Evolutionary conservation across 257 asterid genomes (phyloP).

Genomic region (Solanum bukasovii): DNA sequence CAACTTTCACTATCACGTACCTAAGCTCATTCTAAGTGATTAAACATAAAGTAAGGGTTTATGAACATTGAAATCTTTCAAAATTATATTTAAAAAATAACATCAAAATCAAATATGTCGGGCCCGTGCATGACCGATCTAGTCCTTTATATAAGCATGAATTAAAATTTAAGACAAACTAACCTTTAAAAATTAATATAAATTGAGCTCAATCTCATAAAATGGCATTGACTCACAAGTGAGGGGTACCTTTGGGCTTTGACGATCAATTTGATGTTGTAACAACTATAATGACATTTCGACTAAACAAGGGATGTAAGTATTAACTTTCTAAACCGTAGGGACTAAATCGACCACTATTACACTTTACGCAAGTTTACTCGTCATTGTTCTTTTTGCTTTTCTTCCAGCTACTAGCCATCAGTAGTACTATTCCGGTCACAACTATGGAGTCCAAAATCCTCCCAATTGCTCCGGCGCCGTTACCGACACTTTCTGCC

Average conservation of each 20-base stretch:
- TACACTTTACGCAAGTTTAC: neutral
- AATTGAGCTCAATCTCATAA: too few relatives aligned
- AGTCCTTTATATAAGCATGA: too few relatives aligned
- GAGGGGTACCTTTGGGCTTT: too few relatives aligned
- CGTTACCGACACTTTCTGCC: neutral
- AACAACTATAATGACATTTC: neutral
- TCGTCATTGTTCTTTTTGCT: neutral
- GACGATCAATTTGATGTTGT: neutral
- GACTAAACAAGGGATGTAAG: neutral
- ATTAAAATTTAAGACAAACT: too few relatives aligned
- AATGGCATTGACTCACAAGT: neutral
- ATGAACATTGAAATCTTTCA: too few relatives aligned
- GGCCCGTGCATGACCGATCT: too few relatives aligned
- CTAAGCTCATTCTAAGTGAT: too few relatives aligned
- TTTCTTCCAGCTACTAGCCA: neutral
- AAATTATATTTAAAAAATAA: too few relatives aligned
- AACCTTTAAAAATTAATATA: too few relatives aligned
- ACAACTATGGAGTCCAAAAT: neutral
- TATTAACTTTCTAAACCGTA: neutral
- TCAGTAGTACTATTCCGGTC: neutral
- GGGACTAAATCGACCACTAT: neutral
- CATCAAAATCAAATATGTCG: too few relatives aligned
- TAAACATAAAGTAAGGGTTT: too few relatives aligned
- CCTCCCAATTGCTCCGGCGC: neutral
- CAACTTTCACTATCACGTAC: too few relatives aligned